Conservation (phyloP, 73 alveolate genomes). For the Paramecium bursaria region DNA sequence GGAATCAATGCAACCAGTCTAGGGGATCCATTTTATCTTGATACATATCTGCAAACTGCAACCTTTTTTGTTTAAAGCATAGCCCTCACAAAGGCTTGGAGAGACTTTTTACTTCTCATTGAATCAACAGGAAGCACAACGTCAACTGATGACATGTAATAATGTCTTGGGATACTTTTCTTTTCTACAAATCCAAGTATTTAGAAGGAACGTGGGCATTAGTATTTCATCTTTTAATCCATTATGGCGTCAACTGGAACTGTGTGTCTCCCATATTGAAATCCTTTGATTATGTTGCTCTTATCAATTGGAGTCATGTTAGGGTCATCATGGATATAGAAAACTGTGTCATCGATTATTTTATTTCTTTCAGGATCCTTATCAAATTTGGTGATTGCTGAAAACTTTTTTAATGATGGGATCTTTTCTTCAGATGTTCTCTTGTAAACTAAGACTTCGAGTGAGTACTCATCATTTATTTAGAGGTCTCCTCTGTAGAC, state of each 20-base stretch:
- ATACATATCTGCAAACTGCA: constrained; percentile 87
- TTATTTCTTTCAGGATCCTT: constrained; percentile 81
- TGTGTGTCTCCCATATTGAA: constrained; percentile 88
- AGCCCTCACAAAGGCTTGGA: constrained; percentile 88
- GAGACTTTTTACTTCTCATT: constrained; percentile 81
- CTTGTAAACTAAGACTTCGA: constrained; percentile 85
- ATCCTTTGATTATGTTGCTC: constrained; percentile 88
- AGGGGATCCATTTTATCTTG: constrained; percentile 84
- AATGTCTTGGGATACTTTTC: constrained; percentile 87
- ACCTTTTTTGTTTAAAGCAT: constrained; percentile 86
- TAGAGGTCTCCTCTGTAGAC: constrained; percentile 93
- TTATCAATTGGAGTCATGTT: constrained; percentile 81
- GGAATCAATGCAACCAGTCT: constrained; percentile 92
- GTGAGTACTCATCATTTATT: constrained; percentile 76
- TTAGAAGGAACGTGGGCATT: constrained; percentile 80
- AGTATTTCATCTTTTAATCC: constrained; percentile 86
- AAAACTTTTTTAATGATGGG: constrained; percentile 91
- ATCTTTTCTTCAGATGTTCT: constrained; percentile 88
- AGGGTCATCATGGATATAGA: constrained; percentile 91
- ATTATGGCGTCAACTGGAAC: constrained; percentile 89
- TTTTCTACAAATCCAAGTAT: constrained; percentile 89
- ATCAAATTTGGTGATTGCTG: constrained; percentile 80
- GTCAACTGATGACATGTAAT: constrained; percentile 89
- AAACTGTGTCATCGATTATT: constrained; percentile 79
- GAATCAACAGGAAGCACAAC: constrained; percentile 88